These are phyloP conservation scores for Acacia melanoxylon DNA, from an alignment of 306 rosid genomes.

Conservation along the genomic window DNA sequence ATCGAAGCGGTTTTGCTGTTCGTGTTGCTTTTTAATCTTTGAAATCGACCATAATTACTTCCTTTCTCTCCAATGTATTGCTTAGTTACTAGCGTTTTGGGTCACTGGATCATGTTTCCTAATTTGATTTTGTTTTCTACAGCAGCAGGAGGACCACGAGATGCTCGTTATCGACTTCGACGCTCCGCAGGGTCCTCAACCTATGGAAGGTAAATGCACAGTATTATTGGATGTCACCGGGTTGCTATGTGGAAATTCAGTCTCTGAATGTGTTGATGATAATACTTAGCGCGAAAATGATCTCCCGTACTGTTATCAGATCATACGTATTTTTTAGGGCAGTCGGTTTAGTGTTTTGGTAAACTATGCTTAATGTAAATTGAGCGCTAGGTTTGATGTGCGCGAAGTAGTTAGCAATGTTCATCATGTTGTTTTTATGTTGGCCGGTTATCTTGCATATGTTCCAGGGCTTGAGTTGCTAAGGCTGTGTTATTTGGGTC, in stretches of 20 bases:
- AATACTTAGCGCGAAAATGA: background rate
- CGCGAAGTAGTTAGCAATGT: background rate
- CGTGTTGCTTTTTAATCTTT: background rate
- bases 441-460: background rate
- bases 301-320: background rate
- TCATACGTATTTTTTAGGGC: background rate
- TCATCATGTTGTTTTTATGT: background rate
- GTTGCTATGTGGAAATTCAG: background rate
- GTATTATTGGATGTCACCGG: background rate
- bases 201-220: constrained; percentile 51
- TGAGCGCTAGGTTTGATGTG: background rate
- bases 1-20: background rate
- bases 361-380: background rate
- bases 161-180: constrained; percentile 50
- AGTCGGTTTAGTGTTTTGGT: background rate
- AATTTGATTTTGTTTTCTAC: constrained; percentile 26
- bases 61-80: background rate
- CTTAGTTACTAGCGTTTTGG: constrained; percentile 38
- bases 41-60: constrained; percentile 7
- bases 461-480: background rate
- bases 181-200: constrained; percentile 51
- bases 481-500: background rate
- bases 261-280: background rate
- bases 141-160: constrained; percentile 52
- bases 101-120: constrained; percentile 34